Evolutionary conservation across 208 protist species (phyloP), one percentile per base, ranked within the genome.

Genomic region (Leishmania martiniquensis): DNA sequence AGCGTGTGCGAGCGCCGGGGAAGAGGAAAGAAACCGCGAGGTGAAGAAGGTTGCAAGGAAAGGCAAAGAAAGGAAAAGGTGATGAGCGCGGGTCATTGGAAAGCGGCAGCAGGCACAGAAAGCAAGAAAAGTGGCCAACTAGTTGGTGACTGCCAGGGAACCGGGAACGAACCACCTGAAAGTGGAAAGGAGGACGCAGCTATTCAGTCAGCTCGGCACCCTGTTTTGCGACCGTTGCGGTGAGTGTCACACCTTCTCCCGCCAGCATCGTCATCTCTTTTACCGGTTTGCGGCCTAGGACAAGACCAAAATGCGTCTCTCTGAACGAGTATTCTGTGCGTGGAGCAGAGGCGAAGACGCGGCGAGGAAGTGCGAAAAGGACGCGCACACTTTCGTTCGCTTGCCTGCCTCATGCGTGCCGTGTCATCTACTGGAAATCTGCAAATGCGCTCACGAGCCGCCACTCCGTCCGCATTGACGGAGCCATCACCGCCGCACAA

Each of bases 81-180:
- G 25, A 42, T n/a, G 13, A 75, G 12, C 45, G 45, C 39, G 17
- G 72, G 2, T 4, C 59, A 29, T 22, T 44, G 69, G 10, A 55
- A 68, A 71, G 25, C 54, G 44, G 57, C n/a, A 65, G 42, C 45
- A 45, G 60, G 60, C 2, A 76, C 47, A 47, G 63, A 29, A 78
- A 82, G 66, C 22, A 49, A 45, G 32, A 29, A 32, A 44, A 45
- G n/a, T 45, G n/a, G 49, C 55, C 51, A 45, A 32, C 51, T 5
- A 20, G 25, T 44, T 67, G 34, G 44, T 67, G 62, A 67, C 44
- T 22, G 62, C 62, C 37, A 67, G 15, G 17, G 59, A 25, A 25
- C 42, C 52, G 63, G 45, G 12, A 52, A 3, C 17, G 25, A 59
- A 29, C n/a, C 39, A 52, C n/a, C 5, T 15, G 25, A 72, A 69